Evolutionary conservation across 2,329 filamentous ascomycete species (phyloP).

Genomic region (Emergomyces africanus): DNA sequence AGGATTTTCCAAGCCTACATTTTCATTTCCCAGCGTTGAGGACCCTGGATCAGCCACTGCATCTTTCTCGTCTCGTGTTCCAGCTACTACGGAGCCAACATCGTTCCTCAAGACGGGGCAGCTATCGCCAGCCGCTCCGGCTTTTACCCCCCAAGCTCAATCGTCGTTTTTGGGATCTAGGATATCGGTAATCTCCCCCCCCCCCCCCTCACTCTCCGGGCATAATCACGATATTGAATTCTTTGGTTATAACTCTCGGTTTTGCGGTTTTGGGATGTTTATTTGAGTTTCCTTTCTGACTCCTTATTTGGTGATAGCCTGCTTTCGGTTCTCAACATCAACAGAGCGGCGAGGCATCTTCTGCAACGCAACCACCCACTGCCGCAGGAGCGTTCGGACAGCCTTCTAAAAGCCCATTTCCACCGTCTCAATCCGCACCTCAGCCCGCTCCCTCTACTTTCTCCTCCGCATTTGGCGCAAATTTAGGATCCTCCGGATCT

Average conservation of each 20-base stretch:
- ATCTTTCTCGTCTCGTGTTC: neutral
- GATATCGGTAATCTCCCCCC: neutral
- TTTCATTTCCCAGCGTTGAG: neutral
- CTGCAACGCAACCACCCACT: neutral
- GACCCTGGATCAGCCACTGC: neutral
- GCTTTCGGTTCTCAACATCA: neutral
- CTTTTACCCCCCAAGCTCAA: constrained; percentile 6
- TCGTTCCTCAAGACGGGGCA: neutral
- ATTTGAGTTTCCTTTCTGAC: neutral
- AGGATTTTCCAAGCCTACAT: neutral
- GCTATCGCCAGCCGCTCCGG: constrained; percentile 9
- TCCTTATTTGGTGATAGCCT: neutral
- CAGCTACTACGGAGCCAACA: neutral
- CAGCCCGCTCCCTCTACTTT: neutral
- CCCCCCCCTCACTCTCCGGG: too few relatives aligned
- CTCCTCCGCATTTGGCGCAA: constrained; percentile 3
- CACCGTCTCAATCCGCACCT: neutral
- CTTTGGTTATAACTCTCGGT: neutral
- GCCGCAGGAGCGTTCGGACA: neutral
- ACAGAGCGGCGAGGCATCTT: neutral
- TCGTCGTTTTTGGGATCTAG: neutral
- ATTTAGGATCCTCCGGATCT: neutral
- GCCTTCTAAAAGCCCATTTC: neutral
- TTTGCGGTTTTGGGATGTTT: neutral
- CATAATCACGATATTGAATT: neutral